Percentiles rank a stretch among this genome's conserved stretches.
These are phyloP conservation scores for Yamadazyma triangularis DNA, from an alignment of 1,139 yeast species.

Conservation along the genomic window DNA sequence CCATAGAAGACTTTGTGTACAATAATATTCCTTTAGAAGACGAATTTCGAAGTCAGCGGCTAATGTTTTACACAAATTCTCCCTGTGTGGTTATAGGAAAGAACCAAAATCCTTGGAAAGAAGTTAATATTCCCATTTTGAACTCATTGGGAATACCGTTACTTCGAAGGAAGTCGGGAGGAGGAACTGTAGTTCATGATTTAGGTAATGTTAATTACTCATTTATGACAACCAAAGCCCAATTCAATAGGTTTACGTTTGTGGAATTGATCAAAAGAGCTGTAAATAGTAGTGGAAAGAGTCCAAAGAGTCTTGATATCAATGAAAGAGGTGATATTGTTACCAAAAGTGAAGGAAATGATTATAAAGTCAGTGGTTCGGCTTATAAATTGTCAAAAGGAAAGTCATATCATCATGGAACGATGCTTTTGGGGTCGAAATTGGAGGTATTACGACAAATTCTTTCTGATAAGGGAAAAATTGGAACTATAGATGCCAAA, in stretches of 20 bases:
- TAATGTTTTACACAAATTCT: conserved; percentile 69
- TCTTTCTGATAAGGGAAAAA: conserved; percentile 32
- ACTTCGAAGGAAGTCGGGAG: conserved; percentile 82
- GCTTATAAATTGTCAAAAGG: conserved; percentile 85
- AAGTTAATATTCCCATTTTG: conserved; percentile 63
- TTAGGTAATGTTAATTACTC: conserved; percentile 87
- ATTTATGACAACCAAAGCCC: conserved; percentile 64
- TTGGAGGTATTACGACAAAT: conserved; percentile 54
- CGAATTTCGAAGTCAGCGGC: conserved; percentile 38
- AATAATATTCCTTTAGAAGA: conserved; percentile 49
- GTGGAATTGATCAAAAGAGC: conserved; percentile 50
- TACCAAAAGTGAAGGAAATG: conserved; percentile 18
- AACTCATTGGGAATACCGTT: conserved; percentile 57
- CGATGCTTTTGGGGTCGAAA: conserved; percentile 76
- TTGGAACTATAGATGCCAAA: conserved; percentile 50
- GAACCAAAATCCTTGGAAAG: conserved; percentile 94
- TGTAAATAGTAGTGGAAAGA: conserved; percentile 30
- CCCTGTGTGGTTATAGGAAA: conserved; percentile 95
- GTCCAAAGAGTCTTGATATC: conserved; percentile 25
- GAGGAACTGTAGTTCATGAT: conserved; percentile 97
- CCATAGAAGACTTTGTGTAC: conserved; percentile 79
- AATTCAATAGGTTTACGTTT: conserved; percentile 63
- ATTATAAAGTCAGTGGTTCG: conserved; percentile 75
- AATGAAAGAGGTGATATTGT: conserved; percentile 81
- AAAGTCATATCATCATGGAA: conserved; percentile 91